Conservation (phyloP, 192 early-diverging fungal species). For the Entomortierella lignicola region DNA sequence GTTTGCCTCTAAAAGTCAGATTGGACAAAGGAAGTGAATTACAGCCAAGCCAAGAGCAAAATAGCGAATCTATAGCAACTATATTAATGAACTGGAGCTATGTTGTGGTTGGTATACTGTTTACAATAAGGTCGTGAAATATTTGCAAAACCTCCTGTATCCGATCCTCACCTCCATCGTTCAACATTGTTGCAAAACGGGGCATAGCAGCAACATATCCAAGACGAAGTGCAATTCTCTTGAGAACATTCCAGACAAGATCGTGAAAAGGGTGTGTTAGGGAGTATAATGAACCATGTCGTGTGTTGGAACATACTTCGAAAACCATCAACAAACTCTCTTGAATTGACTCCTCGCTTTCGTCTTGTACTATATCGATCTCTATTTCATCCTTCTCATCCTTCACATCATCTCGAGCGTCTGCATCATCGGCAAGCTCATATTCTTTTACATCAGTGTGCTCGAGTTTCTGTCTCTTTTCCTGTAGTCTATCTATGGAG, state of each 20-base stretch:
- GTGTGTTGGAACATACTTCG: conserved; percentile 36
- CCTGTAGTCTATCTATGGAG: neutral
- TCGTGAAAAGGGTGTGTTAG: conserved; percentile 28
- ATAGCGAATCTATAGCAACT: too few relatives aligned
- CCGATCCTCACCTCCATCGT: conserved; percentile 24
- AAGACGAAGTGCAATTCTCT: conserved; percentile 21
- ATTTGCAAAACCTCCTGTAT: conserved; percentile 40
- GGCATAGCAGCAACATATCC: conserved; percentile 18
- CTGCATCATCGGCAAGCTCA: neutral
- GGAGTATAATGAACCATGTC: conserved; percentile 11
- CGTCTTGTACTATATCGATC: neutral
- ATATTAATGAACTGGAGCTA: neutral
- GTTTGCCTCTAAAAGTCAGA: too few relatives aligned
- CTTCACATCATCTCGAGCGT: neutral
- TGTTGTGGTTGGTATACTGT: neutral
- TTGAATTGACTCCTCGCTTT: conserved; percentile 15
- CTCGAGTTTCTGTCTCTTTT: conserved; percentile 3
- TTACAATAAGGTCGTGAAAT: conserved; percentile 14
- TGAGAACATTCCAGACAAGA: conserved; percentile 33
- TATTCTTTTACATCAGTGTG: neutral
- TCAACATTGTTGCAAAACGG: conserved; percentile 20
- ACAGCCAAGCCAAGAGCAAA: too few relatives aligned
- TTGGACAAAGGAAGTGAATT: too few relatives aligned
- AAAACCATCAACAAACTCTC: conserved; percentile 43
- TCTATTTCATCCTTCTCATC: neutral